A percentile compares a stretch with the other conserved stretches of the same genome.
Conservation (phyloP, 768 basidiomycete species). For the Epithele typhae region DNA sequence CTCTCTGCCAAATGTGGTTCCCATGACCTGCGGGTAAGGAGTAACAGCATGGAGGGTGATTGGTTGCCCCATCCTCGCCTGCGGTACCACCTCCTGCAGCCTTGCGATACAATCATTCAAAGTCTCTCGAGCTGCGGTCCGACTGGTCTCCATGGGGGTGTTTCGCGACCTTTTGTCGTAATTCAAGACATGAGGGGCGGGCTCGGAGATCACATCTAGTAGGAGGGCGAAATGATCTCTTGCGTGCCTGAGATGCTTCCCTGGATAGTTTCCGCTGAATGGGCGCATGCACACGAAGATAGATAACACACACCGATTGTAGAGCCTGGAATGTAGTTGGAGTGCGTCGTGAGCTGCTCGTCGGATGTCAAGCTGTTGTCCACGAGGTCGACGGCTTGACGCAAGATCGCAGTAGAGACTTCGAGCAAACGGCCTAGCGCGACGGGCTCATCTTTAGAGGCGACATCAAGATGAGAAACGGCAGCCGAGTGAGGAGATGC, state of each 20-base stretch:
- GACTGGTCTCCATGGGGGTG: slow-evolving; percentile 78
- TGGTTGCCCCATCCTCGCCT: slow-evolving; percentile 45
- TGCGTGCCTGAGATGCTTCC: slow-evolving; percentile 84
- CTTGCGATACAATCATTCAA: slow-evolving; percentile 51
- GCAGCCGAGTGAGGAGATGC: slow-evolving; percentile 1
- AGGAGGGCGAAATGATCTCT: slow-evolving; percentile 78
- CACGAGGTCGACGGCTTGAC: slow-evolving; percentile 70
- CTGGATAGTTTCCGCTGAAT: slow-evolving; percentile 33
- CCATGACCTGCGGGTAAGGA: slow-evolving; percentile 67
- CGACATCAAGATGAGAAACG: background rate
- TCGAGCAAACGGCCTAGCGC: slow-evolving; percentile 51
- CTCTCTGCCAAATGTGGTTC: slow-evolving; percentile 82
- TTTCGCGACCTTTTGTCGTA: slow-evolving; percentile 77
- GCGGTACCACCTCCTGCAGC: slow-evolving; percentile 51
- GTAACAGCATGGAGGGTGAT: slow-evolving; percentile 78
- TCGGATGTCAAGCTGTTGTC: slow-evolving; percentile 62
- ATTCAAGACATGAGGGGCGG: slow-evolving; percentile 51
- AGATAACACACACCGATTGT: slow-evolving; percentile 70
- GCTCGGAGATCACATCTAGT: slow-evolving; percentile 45
- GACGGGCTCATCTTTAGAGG: slow-evolving; percentile 16
- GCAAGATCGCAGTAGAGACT: slow-evolving; percentile 63
- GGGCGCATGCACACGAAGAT: no score
- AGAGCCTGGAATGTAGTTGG: slow-evolving; percentile 79
- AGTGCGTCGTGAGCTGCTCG: slow-evolving; percentile 62
- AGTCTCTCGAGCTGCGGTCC: slow-evolving; percentile 52